A percentile compares a stretch with the other conserved stretches of the same genome.
Conservation (phyloP, 441 rosid species). For the Francoa sonchifolia region DNA sequence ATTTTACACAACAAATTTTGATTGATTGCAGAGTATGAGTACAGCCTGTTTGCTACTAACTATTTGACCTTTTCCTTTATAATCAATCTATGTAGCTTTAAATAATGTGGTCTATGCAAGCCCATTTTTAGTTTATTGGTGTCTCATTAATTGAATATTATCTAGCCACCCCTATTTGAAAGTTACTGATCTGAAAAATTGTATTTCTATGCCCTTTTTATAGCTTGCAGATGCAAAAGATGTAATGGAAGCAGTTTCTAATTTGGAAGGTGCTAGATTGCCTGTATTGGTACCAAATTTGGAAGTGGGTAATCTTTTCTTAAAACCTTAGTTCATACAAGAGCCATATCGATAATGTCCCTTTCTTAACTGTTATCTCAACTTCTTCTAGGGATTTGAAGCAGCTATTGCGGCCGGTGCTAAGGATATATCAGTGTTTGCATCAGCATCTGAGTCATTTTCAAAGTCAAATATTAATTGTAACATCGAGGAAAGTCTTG, state of each 20-base stretch:
- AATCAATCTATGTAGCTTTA: too few relatives aligned
- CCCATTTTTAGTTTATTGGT: too few relatives aligned
- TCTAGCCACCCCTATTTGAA: too few relatives aligned
- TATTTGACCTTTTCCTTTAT: too few relatives aligned
- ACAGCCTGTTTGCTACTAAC: too few relatives aligned
- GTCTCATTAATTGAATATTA: neutral
- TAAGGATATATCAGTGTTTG: conserved; percentile 90
- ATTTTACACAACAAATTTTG: neutral
- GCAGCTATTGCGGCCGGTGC: conserved; percentile 96
- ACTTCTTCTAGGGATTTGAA: conserved; percentile 72
- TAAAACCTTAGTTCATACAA: conserved; percentile 1
- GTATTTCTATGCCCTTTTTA: conserved; percentile 10
- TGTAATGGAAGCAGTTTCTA: conserved; percentile 62
- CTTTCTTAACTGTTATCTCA: conserved; percentile 14
- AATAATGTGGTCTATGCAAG: too few relatives aligned
- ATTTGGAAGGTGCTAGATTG: conserved; percentile 55
- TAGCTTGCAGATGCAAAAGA: conserved; percentile 92
- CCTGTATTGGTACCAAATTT: conserved; percentile 92
- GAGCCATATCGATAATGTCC: neutral
- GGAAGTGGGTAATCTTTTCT: conserved; percentile 36
- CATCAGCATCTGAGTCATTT: conserved; percentile 95
- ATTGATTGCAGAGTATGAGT: neutral
- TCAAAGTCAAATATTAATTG: conserved; percentile 91
- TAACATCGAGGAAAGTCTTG: conserved; percentile 85
- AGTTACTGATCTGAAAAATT: neutral